phyloP scores from a whole-genome alignment of 1,284 basidiomycete genomes.

The Rhodotorula sp. region DNA sequence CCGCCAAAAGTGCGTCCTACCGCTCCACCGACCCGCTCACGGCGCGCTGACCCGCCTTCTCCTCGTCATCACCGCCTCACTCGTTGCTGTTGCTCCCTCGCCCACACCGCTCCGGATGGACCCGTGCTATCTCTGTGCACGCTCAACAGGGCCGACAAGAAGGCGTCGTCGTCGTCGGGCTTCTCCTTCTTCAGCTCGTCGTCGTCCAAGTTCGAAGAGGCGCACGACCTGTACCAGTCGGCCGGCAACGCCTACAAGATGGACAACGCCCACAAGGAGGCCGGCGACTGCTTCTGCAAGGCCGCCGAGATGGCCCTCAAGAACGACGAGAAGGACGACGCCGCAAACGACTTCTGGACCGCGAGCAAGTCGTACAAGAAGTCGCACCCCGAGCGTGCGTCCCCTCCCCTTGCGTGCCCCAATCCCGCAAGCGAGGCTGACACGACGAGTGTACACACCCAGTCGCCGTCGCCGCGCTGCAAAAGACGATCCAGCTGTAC shows the following conservation, averaged over 20 bases:
- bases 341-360: slow-evolving; percentile 97
- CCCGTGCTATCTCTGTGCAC: not conserved
- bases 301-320: slow-evolving; percentile 90
- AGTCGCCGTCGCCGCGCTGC: slow-evolving; percentile 91
- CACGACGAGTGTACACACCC: slow-evolving; percentile 4
- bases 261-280: slow-evolving; percentile 77
- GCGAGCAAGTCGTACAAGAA: slow-evolving; percentile 92
- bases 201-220: slow-evolving; percentile 37
- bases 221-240: slow-evolving; percentile 38
- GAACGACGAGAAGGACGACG: slow-evolving; percentile 81
- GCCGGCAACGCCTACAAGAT: slow-evolving; percentile 89
- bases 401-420: not conserved
- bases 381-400: slow-evolving; percentile 75
- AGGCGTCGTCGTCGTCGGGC: slow-evolving; percentile 32
- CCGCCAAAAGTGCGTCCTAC: slow-evolving; percentile 22
- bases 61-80: not conserved
- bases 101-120: no score
- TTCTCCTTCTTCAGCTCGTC: slow-evolving; percentile 40
- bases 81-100: not conserved
- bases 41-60: no score
- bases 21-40: not conserved
- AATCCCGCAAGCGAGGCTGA: not conserved
- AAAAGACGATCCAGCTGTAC: slow-evolving; percentile 79
- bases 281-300: slow-evolving; percentile 50
- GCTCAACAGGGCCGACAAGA: slow-evolving; percentile 35